Base-by-base conservation (phyloP, 2,329 filamentous ascomycete species). In the Didymella pinodella region DNA sequence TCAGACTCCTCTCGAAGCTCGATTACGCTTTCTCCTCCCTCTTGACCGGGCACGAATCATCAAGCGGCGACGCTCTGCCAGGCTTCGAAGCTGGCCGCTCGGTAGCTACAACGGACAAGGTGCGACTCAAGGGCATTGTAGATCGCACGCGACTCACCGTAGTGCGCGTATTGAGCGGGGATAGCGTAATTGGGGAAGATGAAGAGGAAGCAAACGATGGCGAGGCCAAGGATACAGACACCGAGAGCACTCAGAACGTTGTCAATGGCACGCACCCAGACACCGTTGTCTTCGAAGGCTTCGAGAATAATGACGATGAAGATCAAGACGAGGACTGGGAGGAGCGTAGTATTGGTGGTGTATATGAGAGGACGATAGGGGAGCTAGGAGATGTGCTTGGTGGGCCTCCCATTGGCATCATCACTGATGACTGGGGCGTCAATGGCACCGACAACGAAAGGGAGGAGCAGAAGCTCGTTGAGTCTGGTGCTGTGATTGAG, bases 51-150 rank as follows among this genome's bases (percentile, higher is more conserved):
- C 79, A 84, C 57, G 88, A 96, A 69, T 78, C 88, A 3, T 85
- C 88, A 14, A 88, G 88, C 0, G 84, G 85, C 0, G 85, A 88
- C 38, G 69, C 80, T 0, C 80, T 97, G 1, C 88, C 91, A 0
- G 92, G 92, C 0, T 92, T 93, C 62, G 85, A 87, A 63, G 82
- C 80, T 7, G 85, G 85, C 0, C 79, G 83, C 5, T 79, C 79
- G 8, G 89, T 91, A 0, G 89, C 91, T 81, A 92, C 88, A 18
- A 94, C 91, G 0, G 92, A 97, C 75, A 96, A 95, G 83, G 92
- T 98, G 7, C 86, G 94, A 40, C 90, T 93, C 64, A 90, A 91
- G 71, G 91, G 91, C 70, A 80, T 96, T 29, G 90, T 93, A 0
- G 91, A 96, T 72, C 85, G 89, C 64, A 91, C 90, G 16, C 84